phyloP scores from a whole-genome alignment of 169 alveolate species.

The Cryptosporidium felis region DNA sequence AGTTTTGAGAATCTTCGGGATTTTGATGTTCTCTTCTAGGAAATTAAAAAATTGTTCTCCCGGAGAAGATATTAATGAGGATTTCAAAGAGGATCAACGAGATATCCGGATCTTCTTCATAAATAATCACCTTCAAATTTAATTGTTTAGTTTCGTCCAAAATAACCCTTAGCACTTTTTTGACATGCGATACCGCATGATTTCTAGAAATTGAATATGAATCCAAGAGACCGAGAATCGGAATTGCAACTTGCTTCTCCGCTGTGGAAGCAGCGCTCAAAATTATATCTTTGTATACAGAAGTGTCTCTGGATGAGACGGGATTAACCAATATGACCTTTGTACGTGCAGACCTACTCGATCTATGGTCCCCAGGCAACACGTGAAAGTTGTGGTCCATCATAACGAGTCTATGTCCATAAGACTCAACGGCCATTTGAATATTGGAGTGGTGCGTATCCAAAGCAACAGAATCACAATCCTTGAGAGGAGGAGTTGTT shows the following conservation, averaged over 20 bases:
- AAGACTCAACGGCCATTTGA: no score
- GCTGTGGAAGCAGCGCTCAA: no score
- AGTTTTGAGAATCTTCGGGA: no score
- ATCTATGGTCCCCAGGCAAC: no score
- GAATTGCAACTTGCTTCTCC: not conserved
- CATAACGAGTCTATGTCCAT: no score
- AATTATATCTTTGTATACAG: no score
- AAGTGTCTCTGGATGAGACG: no score
- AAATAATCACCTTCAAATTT: slow-evolving; percentile 2
- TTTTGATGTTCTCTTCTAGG: no score
- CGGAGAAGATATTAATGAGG: slow-evolving; percentile 6
- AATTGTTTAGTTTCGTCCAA: not conserved
- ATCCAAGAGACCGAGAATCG: not conserved
- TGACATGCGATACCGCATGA: not conserved
- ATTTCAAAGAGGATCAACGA: not conserved
- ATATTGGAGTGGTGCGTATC: no score
- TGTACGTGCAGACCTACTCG: no score
- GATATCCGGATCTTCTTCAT: slow-evolving; percentile 8
- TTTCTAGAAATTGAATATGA: not conserved
- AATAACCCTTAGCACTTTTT: not conserved
- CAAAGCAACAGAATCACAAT: slow-evolving; percentile 5
- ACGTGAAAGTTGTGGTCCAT: no score
- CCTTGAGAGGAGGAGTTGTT: not conserved
- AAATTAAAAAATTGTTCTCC: slow-evolving; percentile 5
- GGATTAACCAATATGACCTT: no score